Evolutionary conservation across 495 filamentous ascomycete genomes (phyloP).

Genomic region (Pseudevernia furfuracea): DNA sequence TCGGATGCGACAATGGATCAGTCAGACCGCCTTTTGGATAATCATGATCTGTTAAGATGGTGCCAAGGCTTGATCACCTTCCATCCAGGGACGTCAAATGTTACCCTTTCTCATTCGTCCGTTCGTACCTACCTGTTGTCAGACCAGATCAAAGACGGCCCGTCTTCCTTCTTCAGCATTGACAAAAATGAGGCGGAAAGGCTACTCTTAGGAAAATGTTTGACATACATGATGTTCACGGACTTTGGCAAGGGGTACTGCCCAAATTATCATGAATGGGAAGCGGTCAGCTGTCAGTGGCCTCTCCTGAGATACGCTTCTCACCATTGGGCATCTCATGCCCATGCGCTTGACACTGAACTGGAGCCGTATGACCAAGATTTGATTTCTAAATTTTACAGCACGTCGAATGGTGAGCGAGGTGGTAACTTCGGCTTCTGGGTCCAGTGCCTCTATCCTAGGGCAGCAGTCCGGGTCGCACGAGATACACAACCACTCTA

Average conservation of each 20-base stretch:
- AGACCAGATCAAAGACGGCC: neutral
- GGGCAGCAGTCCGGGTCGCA: neutral
- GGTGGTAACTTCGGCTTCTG: constrained; percentile 2
- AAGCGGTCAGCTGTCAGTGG: neutral
- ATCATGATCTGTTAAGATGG: neutral
- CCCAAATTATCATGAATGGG: neutral
- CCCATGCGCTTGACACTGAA: neutral
- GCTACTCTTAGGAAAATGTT: neutral
- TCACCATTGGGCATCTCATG: neutral
- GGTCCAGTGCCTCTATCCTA: constrained; percentile 4
- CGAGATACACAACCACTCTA: constrained; percentile 2
- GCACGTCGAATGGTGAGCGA: neutral
- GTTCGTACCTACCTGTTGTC: constrained; percentile 2
- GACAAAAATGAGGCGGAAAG: neutral
- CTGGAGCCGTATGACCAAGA: neutral
- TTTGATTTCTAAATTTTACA: neutral
- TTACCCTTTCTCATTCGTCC: neutral
- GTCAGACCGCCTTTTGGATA: neutral
- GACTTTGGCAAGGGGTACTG: neutral
- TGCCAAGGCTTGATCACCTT: constrained; percentile 2
- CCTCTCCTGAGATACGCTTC: neutral
- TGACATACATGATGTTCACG: neutral
- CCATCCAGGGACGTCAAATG: neutral
- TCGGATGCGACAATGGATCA: neutral
- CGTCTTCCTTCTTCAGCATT: constrained; percentile 2